Conservation (phyloP, 257 asterid genomes). For the Avicennia marina region DNA sequence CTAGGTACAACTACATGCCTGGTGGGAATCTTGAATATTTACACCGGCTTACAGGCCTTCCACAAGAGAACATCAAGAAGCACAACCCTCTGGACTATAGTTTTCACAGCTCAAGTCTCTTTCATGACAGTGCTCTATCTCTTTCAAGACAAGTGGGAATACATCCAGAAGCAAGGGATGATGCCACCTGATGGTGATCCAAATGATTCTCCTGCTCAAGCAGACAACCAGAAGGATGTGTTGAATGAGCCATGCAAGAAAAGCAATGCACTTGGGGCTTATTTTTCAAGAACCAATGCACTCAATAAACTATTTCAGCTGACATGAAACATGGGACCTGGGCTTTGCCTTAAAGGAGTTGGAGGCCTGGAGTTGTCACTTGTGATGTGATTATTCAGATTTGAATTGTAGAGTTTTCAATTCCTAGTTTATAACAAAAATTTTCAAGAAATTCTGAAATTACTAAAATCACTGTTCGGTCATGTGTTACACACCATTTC, state of each 20-base stretch:
- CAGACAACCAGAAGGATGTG: conserved; percentile 24
- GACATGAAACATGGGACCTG: conserved; percentile 40
- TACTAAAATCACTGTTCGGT: no score
- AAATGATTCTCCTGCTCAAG: conserved; percentile 6
- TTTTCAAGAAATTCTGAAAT: no score
- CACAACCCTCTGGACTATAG: conserved; percentile 45
- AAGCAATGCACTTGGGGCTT: conserved; percentile 74
- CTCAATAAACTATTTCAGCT: conserved; percentile 67
- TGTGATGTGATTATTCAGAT: no score
- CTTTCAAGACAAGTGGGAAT: conserved; percentile 86
- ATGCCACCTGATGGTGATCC: conserved; percentile 1
- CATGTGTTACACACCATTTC: no score
- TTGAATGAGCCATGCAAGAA: conserved; percentile 44
- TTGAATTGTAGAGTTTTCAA: no score
- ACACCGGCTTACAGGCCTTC: conserved; percentile 69
- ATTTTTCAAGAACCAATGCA: conserved; percentile 61
- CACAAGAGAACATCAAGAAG: conserved; percentile 52
- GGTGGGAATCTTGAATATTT: conserved; percentile 58
- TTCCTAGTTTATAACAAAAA: no score
- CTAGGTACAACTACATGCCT: conserved; percentile 55
- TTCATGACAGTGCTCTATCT: conserved; percentile 70
- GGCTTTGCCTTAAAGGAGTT: no score
- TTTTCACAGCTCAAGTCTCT: conserved; percentile 70
- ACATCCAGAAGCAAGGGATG: conserved; percentile 57
- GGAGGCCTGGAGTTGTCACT: no score